These are phyloP conservation scores for Fusarium concolor DNA, from an alignment of 2,329 filamentous ascomycete genomes.

Conservation along the genomic window DNA sequence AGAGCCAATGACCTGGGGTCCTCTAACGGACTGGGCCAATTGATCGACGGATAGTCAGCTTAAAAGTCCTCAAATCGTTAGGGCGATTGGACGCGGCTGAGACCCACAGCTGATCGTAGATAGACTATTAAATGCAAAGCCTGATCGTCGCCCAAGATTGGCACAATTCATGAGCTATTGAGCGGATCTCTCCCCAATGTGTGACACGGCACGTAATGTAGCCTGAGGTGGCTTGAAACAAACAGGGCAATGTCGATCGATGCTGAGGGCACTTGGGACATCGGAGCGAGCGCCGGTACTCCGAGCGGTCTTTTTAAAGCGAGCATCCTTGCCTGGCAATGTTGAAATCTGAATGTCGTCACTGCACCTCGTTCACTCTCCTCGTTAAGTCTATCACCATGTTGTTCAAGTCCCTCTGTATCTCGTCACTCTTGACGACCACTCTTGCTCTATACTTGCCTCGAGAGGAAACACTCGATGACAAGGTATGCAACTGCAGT, in stretches of 20 bases:
- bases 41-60: neutral
- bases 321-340: accelerated
- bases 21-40: neutral
- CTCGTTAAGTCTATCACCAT: neutral
- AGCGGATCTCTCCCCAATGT: neutral
- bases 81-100: neutral
- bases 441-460: constrained; percentile 8
- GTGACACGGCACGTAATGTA: neutral
- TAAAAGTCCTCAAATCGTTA: neutral
- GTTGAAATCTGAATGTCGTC: accelerated
- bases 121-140: neutral
- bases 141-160: neutral
- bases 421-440: constrained; percentile 3
- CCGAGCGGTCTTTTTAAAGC: neutral
- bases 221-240: neutral
- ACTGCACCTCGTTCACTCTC: too few relatives aligned
- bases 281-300: neutral
- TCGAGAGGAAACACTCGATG: neutral
- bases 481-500: constrained; percentile 14
- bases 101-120: neutral
- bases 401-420: constrained; percentile 9
- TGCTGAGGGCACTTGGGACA: neutral
- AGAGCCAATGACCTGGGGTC: neutral
- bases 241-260: neutral
- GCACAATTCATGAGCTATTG: neutral